These are phyloP conservation scores for Amanita rimosa DNA, from an alignment of 768 basidiomycete species.

Conservation along the genomic window DNA sequence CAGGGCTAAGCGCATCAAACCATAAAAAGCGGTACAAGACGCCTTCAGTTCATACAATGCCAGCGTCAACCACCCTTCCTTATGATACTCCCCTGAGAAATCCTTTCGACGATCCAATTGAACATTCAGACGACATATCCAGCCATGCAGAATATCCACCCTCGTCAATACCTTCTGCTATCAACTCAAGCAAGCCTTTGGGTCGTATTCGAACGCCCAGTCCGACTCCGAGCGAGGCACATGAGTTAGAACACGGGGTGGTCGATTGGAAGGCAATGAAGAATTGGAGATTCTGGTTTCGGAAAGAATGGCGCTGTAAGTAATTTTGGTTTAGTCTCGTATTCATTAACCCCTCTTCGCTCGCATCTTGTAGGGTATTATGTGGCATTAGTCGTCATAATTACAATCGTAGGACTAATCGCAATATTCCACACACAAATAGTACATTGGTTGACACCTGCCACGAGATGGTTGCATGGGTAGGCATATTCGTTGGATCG, in stretches of 20 bases:
- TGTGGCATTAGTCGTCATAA: conserved; percentile 31
- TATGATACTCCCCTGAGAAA: neutral
- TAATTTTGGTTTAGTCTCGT: neutral
- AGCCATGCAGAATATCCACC: neutral
- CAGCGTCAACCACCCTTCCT: neutral
- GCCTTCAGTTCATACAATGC: neutral
- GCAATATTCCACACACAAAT: conserved; percentile 62
- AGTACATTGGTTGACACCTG: conserved; percentile 55
- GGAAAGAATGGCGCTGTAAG: conserved; percentile 48
- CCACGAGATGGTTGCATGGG: conserved; percentile 54
- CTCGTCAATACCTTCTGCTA: neutral
- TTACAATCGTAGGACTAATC: conserved; percentile 40
- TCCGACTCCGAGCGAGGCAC: conserved; percentile 51
- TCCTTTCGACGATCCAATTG: conserved; percentile 2
- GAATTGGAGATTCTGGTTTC: conserved; percentile 39
- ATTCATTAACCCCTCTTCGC: neutral
- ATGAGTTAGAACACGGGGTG: conserved; percentile 28
- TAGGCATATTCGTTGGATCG: conserved; percentile 19
- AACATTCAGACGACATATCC: neutral
- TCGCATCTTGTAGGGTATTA: conserved; percentile 32
- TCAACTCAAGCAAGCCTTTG: neutral
- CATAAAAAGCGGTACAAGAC: too few species aligned
- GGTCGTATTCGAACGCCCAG: conserved; percentile 38
- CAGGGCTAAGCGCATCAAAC: too few species aligned
- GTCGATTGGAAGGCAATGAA: conserved; percentile 33